Conservation (phyloP, 495 filamentous ascomycete species). For the Penicillium longicatenatum region DNA sequence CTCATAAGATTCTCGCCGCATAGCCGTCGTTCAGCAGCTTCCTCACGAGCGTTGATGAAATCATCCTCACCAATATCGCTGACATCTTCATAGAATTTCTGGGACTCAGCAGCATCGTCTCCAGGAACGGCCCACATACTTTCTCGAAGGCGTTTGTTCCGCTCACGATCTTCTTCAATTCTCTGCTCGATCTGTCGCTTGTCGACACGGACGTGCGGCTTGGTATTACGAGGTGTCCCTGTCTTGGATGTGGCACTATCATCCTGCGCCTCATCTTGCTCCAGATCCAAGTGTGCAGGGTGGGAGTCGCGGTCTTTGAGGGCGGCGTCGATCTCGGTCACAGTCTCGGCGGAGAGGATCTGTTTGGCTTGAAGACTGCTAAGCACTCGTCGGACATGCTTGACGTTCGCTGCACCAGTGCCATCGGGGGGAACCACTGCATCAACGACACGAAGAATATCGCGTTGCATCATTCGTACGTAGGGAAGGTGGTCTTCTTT, state of each 20-base stretch:
- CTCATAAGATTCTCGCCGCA: background rate
- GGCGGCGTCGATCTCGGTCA: conserved; percentile 75
- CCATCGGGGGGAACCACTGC: conserved; percentile 81
- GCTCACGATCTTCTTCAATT: conserved; percentile 94
- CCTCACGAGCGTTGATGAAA: conserved; percentile 68
- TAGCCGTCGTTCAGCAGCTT: conserved; percentile 58
- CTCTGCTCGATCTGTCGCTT: conserved; percentile 89
- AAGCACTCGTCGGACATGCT: conserved; percentile 82
- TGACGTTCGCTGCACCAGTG: conserved; percentile 89
- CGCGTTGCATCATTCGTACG: conserved; percentile 89
- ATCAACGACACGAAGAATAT: conserved; percentile 87
- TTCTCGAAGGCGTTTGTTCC: conserved; percentile 88
- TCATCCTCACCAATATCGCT: conserved; percentile 88
- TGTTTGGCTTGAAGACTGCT: conserved; percentile 65
- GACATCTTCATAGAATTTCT: conserved; percentile 75
- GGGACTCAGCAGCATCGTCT: conserved; percentile 60
- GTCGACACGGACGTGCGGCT: conserved; percentile 59
- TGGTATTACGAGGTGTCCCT: conserved; percentile 34
- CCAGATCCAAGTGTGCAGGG: conserved; percentile 41
- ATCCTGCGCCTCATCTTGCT: conserved; percentile 35
- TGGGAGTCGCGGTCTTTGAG: conserved; percentile 71
- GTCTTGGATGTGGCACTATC: conserved; percentile 29
- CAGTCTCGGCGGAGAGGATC: conserved; percentile 66
- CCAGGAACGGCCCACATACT: conserved; percentile 82
- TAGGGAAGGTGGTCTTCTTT: conserved; percentile 75